phyloP scores from a whole-genome alignment of 2,329 filamentous ascomycete genomes.

The Aspergillus calidoustus region DNA sequence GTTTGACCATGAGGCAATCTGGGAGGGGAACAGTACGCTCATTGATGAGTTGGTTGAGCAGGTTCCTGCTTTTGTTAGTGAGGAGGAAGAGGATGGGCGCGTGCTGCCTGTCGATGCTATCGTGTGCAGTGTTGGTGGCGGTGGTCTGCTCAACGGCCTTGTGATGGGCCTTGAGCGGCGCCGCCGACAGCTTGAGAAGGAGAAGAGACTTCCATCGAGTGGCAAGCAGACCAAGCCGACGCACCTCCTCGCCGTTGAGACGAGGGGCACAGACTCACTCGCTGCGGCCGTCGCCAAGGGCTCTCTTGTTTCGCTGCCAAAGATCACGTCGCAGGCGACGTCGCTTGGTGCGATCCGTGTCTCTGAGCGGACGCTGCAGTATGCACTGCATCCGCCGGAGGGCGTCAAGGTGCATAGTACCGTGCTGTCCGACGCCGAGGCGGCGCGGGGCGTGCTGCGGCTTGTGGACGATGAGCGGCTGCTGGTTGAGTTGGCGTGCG shows the following conservation, averaged over 20 bases:
- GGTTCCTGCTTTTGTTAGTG: slow-evolving; percentile 39
- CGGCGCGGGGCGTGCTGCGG: slow-evolving; percentile 74
- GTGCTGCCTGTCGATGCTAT: slow-evolving; percentile 65
- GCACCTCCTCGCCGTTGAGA: slow-evolving; percentile 75
- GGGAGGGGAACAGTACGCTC: slow-evolving; percentile 52
- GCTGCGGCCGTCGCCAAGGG: slow-evolving; percentile 59
- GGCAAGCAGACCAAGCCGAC: slow-evolving; percentile 33
- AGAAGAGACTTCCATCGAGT: not conserved
- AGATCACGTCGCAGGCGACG: slow-evolving; percentile 76
- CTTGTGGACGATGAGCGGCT: slow-evolving; percentile 82
- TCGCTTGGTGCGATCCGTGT: slow-evolving; percentile 76
- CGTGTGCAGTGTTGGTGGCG: slow-evolving; percentile 79
- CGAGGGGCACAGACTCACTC: slow-evolving; percentile 72
- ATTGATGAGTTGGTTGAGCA: slow-evolving; percentile 50
- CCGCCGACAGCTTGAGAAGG: slow-evolving; percentile 28
- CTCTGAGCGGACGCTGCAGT: slow-evolving; percentile 68
- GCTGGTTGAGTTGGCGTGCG: slow-evolving; percentile 83
- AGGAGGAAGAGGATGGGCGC: slow-evolving; percentile 38
- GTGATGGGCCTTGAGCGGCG: slow-evolving; percentile 67
- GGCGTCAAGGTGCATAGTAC: slow-evolving; percentile 60
- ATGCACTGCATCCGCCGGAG: slow-evolving; percentile 55
- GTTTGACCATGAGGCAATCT: slow-evolving; percentile 52
- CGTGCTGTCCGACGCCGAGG: slow-evolving; percentile 75
- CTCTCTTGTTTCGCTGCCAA: slow-evolving; percentile 66
- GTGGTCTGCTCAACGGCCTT: slow-evolving; percentile 77